phyloP scores from a whole-genome alignment of 768 basidiomycete species.

The Pulveroboletus sp. region DNA sequence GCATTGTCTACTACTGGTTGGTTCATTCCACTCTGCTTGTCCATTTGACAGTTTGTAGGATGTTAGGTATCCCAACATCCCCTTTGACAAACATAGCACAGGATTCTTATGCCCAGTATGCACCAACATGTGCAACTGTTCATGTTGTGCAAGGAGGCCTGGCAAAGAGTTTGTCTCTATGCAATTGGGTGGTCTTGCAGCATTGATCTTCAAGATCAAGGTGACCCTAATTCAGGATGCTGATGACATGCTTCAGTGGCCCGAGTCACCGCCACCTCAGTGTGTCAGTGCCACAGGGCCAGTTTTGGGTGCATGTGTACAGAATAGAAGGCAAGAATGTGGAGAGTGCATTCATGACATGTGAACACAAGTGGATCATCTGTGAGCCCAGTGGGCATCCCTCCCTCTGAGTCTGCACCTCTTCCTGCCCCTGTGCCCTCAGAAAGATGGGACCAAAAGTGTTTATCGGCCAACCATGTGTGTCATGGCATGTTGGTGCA shows the following conservation, averaged over 20 bases:
- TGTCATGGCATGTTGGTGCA: slow-evolving; percentile 21
- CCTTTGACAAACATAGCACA: slow-evolving; percentile 31
- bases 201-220: slow-evolving; percentile 18
- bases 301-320: slow-evolving; percentile 35
- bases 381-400: background rate
- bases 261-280: background rate
- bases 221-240: slow-evolving; percentile 25
- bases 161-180: slow-evolving; percentile 44
- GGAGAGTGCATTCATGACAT: slow-evolving; percentile 25
- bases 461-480: slow-evolving; percentile 24
- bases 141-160: slow-evolving; percentile 39
- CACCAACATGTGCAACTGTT: slow-evolving; percentile 46
- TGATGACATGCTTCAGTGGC: background rate
- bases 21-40: background rate
- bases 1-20: slow-evolving; percentile 33
- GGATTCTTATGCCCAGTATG: slow-evolving; percentile 46
- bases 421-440: too few relatives aligned
- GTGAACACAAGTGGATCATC: slow-evolving; percentile 2
- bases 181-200: slow-evolving; percentile 22
- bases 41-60: background rate
- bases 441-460: slow-evolving; percentile 12
- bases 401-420: too few relatives aligned
- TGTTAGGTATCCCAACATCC: slow-evolving; percentile 37
- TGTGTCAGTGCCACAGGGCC: too few relatives aligned
- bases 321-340: slow-evolving; percentile 27